Evolutionary conservation across 768 basidiomycete genomes (phyloP), one percentile per base, ranked within the genome.

Genomic region (Hypholoma fasciculare): DNA sequence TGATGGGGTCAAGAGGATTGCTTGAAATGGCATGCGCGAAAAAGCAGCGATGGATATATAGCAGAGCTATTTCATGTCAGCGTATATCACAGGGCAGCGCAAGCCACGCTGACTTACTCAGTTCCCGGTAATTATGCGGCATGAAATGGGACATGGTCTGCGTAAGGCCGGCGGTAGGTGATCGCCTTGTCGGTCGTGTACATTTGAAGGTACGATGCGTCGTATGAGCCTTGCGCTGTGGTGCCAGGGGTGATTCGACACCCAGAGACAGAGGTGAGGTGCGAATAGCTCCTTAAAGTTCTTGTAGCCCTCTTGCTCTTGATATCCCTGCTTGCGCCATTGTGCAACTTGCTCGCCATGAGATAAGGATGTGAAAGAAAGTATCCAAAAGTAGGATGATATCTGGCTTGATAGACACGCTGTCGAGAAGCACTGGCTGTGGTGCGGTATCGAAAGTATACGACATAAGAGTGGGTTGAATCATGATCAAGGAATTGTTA

Each of bases 331-430:
- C 74, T 98, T 98, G 51, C 96, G 85, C 97, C 97, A 99, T 71
- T 95, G 90, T 0, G 97, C 96, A 49, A 99, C 83, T 19, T 94
- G 92, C 72, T 96, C 94, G 19, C 97, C 97, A 70, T 99, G 97
- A 98, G 73, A 99, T 98, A 66, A 98, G 89, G 64, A 98, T 97
- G 71, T 99, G 96, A 94, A 99, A 98, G 84, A 96, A 99, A 2
- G 96, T 98, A 69, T 99, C 97, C 54, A 99, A 88, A 9, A 99
- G 84, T 30, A 99, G 87, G 68, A 99, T 88, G 61, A 96, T 93
- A 67, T 98, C 97, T 44, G 92, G 91, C 73, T 96, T 95, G 76
- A 98, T 98, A 49, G 96, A 98, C 46, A 99, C 88, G 52, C 93
- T 96, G 77, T 99, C 97, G 36, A 99, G 87, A 17, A 99, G 80